Base-by-base conservation (phyloP, 768 basidiomycete species). In the Tricholoma furcatifolium region DNA sequence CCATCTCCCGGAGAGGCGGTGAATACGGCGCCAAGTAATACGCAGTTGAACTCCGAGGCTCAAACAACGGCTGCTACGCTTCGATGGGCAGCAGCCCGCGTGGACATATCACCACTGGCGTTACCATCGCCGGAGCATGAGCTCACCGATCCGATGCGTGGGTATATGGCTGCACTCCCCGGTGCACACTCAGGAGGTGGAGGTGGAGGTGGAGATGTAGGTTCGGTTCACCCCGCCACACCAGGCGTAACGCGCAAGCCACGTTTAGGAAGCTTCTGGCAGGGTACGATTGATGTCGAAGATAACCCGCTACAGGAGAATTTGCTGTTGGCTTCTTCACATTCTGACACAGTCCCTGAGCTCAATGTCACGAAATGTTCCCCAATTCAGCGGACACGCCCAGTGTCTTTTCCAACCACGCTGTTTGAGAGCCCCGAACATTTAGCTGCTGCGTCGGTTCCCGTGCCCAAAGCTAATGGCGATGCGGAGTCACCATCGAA, bases 111-210 rank as follows among this genome's bases (percentile, higher is more conserved):
- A 0, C 94, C 94, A 0, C 76, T 98, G 21, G 85, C 91, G 0
- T 77, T 95, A 1, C 93, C 94, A 2, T 91, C 88, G 10, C 94
- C 94, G 0, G 94, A 98, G 64, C 85, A 89, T 60, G 94, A 97
- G 64, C 79, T 96, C 21, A 87, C 87, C 9, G 94, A 97, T 68
- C 94, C 94, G 0, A 85, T 97, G 83, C 83, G 89, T 34, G 83
- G 84, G 31, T 78, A 87, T 18, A 84, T 79, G 8, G 76, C 87
- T 21, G 73, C 82, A 8, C 79, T 88, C 40, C 87, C 88, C 1
- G 81, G 85, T 20, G 77, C 81, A 9, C 82, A 85, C 64, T 74
- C 75, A 32, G 49, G 55, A 14, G 68, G 66, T 24, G 51, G 21
- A 24, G 53, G 53, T 41, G n/a, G 43, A 18, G 47, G 66, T 24